Percentiles rank a stretch among this genome's conserved stretches.
These are phyloP conservation scores for Saccharum officinarum DNA, from an alignment of 176 grass and related monocot species.

Conservation along the genomic window DNA sequence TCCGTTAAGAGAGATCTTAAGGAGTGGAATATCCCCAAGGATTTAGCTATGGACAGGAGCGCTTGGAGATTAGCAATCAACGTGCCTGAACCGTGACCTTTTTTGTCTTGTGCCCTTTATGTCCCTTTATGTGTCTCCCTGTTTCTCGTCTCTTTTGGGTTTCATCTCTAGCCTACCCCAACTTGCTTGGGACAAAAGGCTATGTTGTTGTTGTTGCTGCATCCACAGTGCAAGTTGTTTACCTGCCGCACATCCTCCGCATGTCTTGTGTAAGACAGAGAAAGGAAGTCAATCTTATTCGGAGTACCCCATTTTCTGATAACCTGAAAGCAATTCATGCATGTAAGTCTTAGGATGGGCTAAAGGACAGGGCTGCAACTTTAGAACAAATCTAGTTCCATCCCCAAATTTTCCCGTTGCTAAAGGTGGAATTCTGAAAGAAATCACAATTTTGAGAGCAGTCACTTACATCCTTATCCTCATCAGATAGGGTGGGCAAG, in stretches of 20 bases:
- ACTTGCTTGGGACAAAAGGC: no score
- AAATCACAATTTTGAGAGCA: background rate
- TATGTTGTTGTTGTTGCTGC: no score
- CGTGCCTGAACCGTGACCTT: no score
- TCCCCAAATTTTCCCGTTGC: background rate
- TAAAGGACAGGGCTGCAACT: background rate
- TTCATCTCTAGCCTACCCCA: no score
- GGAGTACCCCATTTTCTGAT: conserved; percentile 88
- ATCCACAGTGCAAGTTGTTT: conserved; percentile 34
- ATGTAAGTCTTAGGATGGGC: background rate
- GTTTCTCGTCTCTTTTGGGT: no score
- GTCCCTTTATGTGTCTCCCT: no score
- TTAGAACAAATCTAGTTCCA: background rate
- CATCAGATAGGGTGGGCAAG: conserved; percentile 87
- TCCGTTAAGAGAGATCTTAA: no score
- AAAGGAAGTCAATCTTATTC: conserved; percentile 99
- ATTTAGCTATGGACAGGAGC: no score
- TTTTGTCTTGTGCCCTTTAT: no score
- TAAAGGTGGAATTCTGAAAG: background rate
- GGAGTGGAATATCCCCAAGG: no score
- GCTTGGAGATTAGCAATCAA: no score
- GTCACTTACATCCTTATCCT: conserved; percentile 71
- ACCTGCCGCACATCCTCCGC: conserved; percentile 93
- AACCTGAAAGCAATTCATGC: conserved; percentile 54
- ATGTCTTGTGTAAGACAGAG: conserved; percentile 93